Conservation (phyloP, 352 stramenopile genomes). For the Phytophthora lateralis region DNA sequence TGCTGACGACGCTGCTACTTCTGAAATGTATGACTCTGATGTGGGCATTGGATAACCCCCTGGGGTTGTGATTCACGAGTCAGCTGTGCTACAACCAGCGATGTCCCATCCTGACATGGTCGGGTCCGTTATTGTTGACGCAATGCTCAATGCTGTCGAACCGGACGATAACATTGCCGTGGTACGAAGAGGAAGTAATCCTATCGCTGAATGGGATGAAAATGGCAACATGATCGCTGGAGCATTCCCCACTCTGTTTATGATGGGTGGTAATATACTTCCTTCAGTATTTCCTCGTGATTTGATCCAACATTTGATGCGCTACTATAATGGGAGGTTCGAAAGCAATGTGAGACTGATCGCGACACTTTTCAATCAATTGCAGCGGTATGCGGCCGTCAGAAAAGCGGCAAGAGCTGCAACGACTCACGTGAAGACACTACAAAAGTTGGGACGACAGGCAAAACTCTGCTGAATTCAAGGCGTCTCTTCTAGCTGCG, state of each 20-base stretch:
- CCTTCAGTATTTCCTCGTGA: background rate
- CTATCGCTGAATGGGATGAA: constrained; percentile 18
- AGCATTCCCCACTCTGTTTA: constrained; percentile 19
- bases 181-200: background rate
- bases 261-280: background rate
- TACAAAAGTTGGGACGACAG: constrained; percentile 11
- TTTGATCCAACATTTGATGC: constrained; percentile 11
- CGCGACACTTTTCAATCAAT: constrained; percentile 21
- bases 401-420: constrained; percentile 10
- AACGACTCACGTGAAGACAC: background rate
- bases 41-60: background rate
- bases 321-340: constrained; percentile 23
- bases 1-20: background rate
- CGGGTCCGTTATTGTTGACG: background rate
- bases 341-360: constrained; percentile 5
- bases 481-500: background rate
- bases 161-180: background rate
- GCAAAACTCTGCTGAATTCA: background rate
- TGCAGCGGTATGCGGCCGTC: constrained; percentile 13
- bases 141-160: background rate
- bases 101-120: background rate
- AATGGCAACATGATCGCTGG: constrained; percentile 16
- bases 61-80: background rate
- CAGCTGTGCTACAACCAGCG: background rate
- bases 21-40: too few relatives aligned